phyloP scores from a whole-genome alignment of 2,329 filamentous ascomycete species.

The Diaporthe caulivora region DNA sequence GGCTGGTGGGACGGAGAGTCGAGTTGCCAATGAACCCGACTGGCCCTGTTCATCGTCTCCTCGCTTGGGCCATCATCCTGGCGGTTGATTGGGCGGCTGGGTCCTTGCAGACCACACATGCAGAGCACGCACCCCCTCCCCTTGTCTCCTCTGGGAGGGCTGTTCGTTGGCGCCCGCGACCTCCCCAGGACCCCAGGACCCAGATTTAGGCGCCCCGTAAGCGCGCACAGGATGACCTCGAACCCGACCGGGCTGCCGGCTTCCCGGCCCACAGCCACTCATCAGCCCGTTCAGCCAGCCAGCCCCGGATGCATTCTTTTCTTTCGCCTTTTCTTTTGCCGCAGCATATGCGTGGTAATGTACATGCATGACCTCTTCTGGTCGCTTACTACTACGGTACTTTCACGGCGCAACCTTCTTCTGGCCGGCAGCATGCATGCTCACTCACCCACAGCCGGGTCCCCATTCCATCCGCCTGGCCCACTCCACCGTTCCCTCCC shows the following conservation, averaged over 20 bases:
- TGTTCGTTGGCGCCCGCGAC: conserved; percentile 25
- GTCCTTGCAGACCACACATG: background rate
- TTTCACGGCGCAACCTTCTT: background rate
- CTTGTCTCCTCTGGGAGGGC: background rate
- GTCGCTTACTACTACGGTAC: background rate
- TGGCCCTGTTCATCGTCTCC: background rate
- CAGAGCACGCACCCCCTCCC: background rate
- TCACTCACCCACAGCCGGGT: background rate
- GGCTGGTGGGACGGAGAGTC: background rate
- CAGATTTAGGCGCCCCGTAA: conserved; percentile 34
- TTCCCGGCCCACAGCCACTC: conserved; percentile 31
- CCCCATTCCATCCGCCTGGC: conserved; percentile 28
- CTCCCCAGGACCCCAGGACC: background rate
- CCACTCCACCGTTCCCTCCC: conserved; percentile 15
- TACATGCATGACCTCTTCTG: background rate
- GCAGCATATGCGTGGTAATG: conserved; percentile 16
- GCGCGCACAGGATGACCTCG: conserved; percentile 34
- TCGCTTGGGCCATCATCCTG: background rate
- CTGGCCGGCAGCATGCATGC: conserved; percentile 12
- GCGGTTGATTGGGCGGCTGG: conserved; percentile 9
- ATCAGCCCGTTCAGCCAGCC: conserved; percentile 7
- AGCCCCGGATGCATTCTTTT: background rate
- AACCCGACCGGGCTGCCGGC: background rate
- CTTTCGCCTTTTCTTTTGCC: background rate
- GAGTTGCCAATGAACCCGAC: background rate